A percentile compares a stretch with the other conserved stretches of the same genome.
Conservation (phyloP, 2,329 filamentous ascomycete genomes). For the Fusarium anthophilum region DNA sequence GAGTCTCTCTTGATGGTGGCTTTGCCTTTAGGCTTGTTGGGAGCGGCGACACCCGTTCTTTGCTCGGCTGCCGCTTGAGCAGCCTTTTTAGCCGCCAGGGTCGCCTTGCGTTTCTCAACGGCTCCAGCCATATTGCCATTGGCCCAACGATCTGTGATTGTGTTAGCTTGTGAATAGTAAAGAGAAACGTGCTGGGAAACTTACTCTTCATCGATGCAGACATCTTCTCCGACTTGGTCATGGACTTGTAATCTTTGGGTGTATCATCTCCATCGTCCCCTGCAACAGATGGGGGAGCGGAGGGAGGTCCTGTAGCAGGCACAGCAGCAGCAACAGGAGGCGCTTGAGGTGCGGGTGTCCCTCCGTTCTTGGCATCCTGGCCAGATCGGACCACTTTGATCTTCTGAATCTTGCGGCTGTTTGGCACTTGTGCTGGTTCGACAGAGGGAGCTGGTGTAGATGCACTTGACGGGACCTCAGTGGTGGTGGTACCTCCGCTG, state of each 20-base stretch:
- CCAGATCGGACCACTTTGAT: constrained; percentile 51
- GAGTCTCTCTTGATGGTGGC: constrained; percentile 47
- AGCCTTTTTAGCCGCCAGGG: constrained; percentile 67
- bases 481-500: constrained; percentile 14
- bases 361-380: constrained; percentile 44
- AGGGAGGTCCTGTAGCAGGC: constrained; percentile 17
- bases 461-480: constrained; percentile 26
- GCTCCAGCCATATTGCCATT: constrained; percentile 68
- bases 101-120: constrained; percentile 69
- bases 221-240: constrained; percentile 74
- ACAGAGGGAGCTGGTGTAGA: constrained; percentile 31
- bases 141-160: constrained; percentile 62
- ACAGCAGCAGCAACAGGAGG: constrained; percentile 11
- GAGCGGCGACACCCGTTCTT: constrained; percentile 48
- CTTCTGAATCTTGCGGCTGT: constrained; percentile 49
- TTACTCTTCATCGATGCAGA: constrained; percentile 72
- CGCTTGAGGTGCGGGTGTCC: constrained; percentile 1
- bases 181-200: constrained; percentile 26
- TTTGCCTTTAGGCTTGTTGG: constrained; percentile 53
- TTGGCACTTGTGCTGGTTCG: constrained; percentile 31
- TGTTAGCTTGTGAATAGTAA: constrained; percentile 39
- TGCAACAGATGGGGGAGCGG: constrained; percentile 14
- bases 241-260: constrained; percentile 65
- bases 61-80: constrained; percentile 54
- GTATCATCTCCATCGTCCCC: constrained; percentile 51